Conservation (phyloP, 768 basidiomycete genomes). For the Mycena maculata region DNA sequence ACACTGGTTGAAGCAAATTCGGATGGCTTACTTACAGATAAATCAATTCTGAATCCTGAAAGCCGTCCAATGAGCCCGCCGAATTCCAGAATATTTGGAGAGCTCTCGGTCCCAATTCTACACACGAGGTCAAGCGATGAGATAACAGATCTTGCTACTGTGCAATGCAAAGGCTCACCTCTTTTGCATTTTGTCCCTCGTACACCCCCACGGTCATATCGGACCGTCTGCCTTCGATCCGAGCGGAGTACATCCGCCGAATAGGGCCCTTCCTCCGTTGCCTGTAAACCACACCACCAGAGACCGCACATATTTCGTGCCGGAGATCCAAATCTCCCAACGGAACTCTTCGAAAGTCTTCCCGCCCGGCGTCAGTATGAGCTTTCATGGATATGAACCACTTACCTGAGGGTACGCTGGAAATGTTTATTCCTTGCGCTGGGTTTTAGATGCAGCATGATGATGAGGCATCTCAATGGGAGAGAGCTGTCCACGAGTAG, state of each 20-base stretch:
- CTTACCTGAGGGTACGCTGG: not conserved
- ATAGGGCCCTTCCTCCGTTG: too few species aligned
- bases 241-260: not conserved
- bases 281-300: not conserved
- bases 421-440: too few species aligned
- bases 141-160: not conserved
- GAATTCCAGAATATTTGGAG: not conserved
- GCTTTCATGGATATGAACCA: not conserved
- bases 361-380: not conserved
- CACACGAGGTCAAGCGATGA: not conserved
- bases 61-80: not conserved
- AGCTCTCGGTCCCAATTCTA: not conserved
- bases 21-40: not conserved
- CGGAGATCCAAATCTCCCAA: not conserved
- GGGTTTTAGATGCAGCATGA: too few species aligned
- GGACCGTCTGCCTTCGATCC: too few species aligned
- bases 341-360: not conserved
- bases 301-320: too few species aligned
- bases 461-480: too few species aligned
- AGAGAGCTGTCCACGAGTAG: too few species aligned
- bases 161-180: too few species aligned
- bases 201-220: too few species aligned
- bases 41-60: not conserved
- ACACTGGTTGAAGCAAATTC: not conserved
- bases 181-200: too few species aligned